Evolutionary conservation across 2,329 filamentous ascomycete species (phyloP), one percentile per base, ranked within the genome.

Genomic region (Sporothrix sp.): DNA sequence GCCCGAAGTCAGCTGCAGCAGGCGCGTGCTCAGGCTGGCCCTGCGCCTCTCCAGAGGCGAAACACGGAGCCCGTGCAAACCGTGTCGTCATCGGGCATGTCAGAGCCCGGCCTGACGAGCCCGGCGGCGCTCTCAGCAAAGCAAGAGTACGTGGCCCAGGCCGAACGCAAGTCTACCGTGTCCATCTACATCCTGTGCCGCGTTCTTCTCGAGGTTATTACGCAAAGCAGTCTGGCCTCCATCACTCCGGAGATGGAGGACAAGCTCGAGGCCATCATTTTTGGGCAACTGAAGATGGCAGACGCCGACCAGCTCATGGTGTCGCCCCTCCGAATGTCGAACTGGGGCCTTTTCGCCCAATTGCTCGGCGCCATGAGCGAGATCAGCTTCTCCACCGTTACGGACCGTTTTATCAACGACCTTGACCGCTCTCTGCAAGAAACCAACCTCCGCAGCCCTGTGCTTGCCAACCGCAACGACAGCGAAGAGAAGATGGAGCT

Each of bases 131-230:
- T 76, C 28, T 68, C 71, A 7, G 67, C 70, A 33, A 78, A 72
- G 56, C 85, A 89, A 60, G 84, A 88, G 58, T 84, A 79, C 57
- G 81, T 90, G 36, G 77, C 82, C 13, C 78, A 91, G 59, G 84
- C 87, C 3, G 93, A 98, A 67, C 83, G 91, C 48, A 83, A 88
- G 36, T 95, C 91, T 5, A 94, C 87, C 0, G 87, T 95, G 3
- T 96, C 94, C 1, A 95, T 96, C 45, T 98, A 95, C 62, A 86
- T 98, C 18, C 78, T 98, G 3, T 98, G 93, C 63, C 81, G 93
- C 27, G 91, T 97, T 7, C 72, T 98, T 45, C 85, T 96, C 50
- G 89, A 97, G 64, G 90, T 98, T 44, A 93, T 97, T 64, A 83
- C 84, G 35, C 89, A 97, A 65, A 96, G 88, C 60, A 90, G 78